Percentiles rank a stretch among this genome's conserved stretches.
These are phyloP conservation scores for Lactarius sanguifluus DNA, from an alignment of 768 basidiomycete genomes.

Conservation along the genomic window DNA sequence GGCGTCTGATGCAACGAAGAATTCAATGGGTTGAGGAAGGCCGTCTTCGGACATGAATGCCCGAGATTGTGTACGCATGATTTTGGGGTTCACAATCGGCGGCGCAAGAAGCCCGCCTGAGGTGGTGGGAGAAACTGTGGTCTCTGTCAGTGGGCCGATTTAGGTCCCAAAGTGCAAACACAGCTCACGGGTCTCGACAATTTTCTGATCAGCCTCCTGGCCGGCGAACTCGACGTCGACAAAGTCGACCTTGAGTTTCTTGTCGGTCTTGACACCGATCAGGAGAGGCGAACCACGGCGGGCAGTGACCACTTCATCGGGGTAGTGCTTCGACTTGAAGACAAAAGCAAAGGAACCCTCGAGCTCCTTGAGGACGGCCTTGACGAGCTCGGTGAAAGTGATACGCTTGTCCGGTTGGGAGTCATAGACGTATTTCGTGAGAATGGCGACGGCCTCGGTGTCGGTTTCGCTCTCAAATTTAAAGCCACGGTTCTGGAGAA, in stretches of 20 bases:
- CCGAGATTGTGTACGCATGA: constrained; percentile 91
- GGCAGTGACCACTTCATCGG: constrained; percentile 92
- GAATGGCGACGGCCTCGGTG: constrained; percentile 95
- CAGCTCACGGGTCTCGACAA: constrained; percentile 44
- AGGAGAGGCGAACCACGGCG: constrained; percentile 96
- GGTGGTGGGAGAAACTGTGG: constrained; percentile 42
- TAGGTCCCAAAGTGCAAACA: neutral
- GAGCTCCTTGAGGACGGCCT: constrained; percentile 94
- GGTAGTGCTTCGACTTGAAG: constrained; percentile 96
- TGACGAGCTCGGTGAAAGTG: constrained; percentile 89
- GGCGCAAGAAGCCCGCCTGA: constrained; percentile 68
- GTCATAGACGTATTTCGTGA: constrained; percentile 96
- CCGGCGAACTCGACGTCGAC: constrained; percentile 96
- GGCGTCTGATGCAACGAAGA: constrained; percentile 98
- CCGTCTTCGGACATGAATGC: constrained; percentile 99
- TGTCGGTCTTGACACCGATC: constrained; percentile 99
- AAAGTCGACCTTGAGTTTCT: constrained; percentile 99
- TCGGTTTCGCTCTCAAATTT: constrained; percentile 94
- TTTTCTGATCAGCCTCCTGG: constrained; percentile 56
- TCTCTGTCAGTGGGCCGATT: constrained; percentile 37
- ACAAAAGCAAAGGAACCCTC: constrained; percentile 99
- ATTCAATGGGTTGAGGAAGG: constrained; percentile 97
- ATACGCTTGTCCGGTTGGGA: constrained; percentile 82
- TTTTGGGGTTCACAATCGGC: constrained; percentile 64
- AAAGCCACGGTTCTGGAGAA: constrained; percentile 95